Evolutionary conservation across 2,329 filamentous ascomycete genomes (phyloP), one percentile per base, ranked within the genome.

Genomic region (Alternaria sp.): DNA sequence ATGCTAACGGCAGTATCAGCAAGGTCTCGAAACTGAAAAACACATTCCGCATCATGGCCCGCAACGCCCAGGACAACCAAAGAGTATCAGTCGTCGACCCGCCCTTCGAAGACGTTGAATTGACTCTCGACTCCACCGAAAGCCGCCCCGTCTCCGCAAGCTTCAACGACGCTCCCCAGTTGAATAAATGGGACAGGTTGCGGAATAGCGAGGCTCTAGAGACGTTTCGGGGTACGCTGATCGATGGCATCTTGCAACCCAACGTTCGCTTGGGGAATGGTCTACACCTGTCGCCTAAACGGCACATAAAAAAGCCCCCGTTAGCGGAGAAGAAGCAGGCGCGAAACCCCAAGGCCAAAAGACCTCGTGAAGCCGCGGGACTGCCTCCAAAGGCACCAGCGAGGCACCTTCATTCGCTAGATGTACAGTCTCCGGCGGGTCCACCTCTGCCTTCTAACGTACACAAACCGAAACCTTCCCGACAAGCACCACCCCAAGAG

Each of bases 251-350:
- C 12, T 46, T 73, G 38, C 68, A 71, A 32, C 66, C 66, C 6
- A 70, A 70, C n/a, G 64, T 68, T 9, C 63, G 64, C 24, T 51
- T 66, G n/a, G 56, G 58, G 8, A 69, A 69, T 42, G 63, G 64
- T 8, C 51, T 71, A 11, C 44, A 28, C 4, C 38, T 65, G 22
- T 57, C 53, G 6, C 34, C 28, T 20, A 59, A 59, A 4, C 44
- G 52, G 7, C 32, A 49, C 7, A 54, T 54, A 20, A 26, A 49
- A 38, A 60, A 53, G 30, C 52, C 52, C 12, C 36, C 42, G n/a
- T 6, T 56, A 11, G 43, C 11, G 2, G 52, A 41, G 16, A 54
- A 46, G 43, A 60, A 48, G 39, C 53, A 28, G 14, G 30, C 38
- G 34, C 57, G 32, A 14, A 39, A 46, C 3, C 44, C n/a, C 12